phyloP scores from a whole-genome alignment of 352 stramenopile genomes.

The Pythium phragmitis region DNA sequence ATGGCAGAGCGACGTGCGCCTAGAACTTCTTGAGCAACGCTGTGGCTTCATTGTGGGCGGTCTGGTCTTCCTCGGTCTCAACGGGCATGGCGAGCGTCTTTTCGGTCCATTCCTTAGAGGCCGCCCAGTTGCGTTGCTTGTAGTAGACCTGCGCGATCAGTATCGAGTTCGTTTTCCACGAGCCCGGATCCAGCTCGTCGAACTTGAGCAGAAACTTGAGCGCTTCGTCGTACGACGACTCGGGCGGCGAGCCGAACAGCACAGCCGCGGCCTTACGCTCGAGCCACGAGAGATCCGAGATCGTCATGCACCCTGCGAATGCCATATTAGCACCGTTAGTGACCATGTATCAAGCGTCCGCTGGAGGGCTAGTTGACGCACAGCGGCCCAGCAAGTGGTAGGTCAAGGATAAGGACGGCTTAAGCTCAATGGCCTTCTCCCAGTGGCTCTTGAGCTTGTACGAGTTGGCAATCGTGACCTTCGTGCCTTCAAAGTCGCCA shows the following conservation, averaged over 20 bases:
- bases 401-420: constrained; percentile 66
- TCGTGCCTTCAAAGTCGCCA: constrained; percentile 85
- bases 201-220: constrained; percentile 73
- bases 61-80: constrained; percentile 64
- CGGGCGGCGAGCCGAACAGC: constrained; percentile 77
- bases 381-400: constrained; percentile 80
- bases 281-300: constrained; percentile 83
- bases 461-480: constrained; percentile 81
- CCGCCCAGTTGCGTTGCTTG: constrained; percentile 68
- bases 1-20: background rate
- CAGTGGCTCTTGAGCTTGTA: constrained; percentile 79
- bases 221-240: constrained; percentile 83
- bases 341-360: too few relatives aligned
- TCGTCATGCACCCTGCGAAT: constrained; percentile 65
- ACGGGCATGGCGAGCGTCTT: constrained; percentile 65
- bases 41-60: constrained; percentile 63
- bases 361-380: constrained; percentile 12
- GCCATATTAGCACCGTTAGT: background rate
- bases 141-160: constrained; percentile 81
- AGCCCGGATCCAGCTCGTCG: constrained; percentile 61
- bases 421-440: constrained; percentile 72
- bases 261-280: constrained; percentile 80
- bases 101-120: constrained; percentile 70
- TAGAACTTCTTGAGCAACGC: constrained; percentile 43
- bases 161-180: constrained; percentile 85